Evolutionary conservation across 352 stramenopile species (phyloP), one percentile per base, ranked within the genome.

Genomic region (Phytophthora citricola): DNA sequence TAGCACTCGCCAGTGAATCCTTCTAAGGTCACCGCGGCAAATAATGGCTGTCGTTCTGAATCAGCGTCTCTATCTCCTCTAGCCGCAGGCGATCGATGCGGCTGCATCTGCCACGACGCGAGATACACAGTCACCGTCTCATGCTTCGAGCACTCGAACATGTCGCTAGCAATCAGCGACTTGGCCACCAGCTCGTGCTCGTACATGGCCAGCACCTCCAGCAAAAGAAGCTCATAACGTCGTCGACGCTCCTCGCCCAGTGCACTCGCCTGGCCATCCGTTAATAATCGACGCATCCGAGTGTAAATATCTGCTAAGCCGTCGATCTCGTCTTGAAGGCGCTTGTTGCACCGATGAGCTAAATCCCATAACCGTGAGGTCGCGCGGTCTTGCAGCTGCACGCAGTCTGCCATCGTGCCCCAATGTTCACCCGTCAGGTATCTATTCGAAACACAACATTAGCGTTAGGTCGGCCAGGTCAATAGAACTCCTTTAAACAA

Each of bases 11-110:
- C 27, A 31, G 4, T 31, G 2, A 6, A 9, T 31, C 8, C 8
- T 31, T 31, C 27, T 9, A 9, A 34, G 31, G 3, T 34, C 31
- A 34, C 8, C 31, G 31, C 31, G 8, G 31, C 31, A 34, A 10
- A 34, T 34, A 34, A 8, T 34, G 31, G 8, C 31, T 34, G 31
- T 34, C 83, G 76, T 99, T 97, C 46, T 99, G 85, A 50, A 99
- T 77, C 26, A 99, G 82, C 27, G 94, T 92, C 78, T 99, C 99
- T 97, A 99, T 99, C 36, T 96, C 97, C 11, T 90, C 82, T 39
- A 95, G 71, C 67, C 92, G 85, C 66, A 81, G 76, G 70, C 93
- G 83, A 53, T 76, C 79, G 58, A 95, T 89, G 81, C 76, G 91
- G 91, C 61, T 95, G 85, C 26, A 95, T 34, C 8, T 34, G 17